Evolutionary conservation across 1,284 basidiomycete species (phyloP), one percentile per base, ranked within the genome.

Genomic region (Paramarasmius palmivorus): DNA sequence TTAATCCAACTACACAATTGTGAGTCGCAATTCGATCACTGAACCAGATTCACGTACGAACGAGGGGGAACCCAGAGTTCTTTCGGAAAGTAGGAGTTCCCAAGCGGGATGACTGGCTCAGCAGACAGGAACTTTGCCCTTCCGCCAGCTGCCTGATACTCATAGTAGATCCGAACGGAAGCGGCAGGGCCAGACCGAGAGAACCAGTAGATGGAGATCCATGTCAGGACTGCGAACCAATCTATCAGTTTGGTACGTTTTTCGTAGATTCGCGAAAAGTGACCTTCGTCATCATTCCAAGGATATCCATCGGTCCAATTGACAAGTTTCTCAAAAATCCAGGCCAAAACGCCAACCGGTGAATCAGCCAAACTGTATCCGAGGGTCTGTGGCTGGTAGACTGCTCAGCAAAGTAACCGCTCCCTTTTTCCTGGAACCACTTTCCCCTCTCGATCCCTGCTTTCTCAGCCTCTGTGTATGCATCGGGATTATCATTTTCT

Each of bases 311-410:
- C 76, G 0, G 74, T 68, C 76, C 77, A 79, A 10, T 58, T 53
- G 17, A 69, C 71, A 73, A 78, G 2, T 25, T 52, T 52, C 38
- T 56, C 50, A 44, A 52, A 56, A 15, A 57, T 50, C 55, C 55
- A 57, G 1, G 71, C 72, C 5, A 78, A 65, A 3, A 79, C 53
- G 0, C 75, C 77, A 2, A 70, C 65, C 7, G 76, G 78, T 17
- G 74, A 76, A 59, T 78, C 77, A 0, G 68, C 61, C 12, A 78
- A 59, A 7, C 61, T 58, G 57, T 78, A 72, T 3, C 73, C 74
- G 12, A 76, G 50, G 1, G 73, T 76, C 55, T 74, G 71, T 2
- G 71, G 74, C 53, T 65, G 59, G 70, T 74, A 7, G 65, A 44
- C 44, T 72, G 71, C 49, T 66, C 59, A 2, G 32, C 35, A 22